Evolutionary conservation across 2,329 filamentous ascomycete genomes (phyloP), one percentile per base, ranked within the genome.

Genomic region (Verticillium tricorpus): DNA sequence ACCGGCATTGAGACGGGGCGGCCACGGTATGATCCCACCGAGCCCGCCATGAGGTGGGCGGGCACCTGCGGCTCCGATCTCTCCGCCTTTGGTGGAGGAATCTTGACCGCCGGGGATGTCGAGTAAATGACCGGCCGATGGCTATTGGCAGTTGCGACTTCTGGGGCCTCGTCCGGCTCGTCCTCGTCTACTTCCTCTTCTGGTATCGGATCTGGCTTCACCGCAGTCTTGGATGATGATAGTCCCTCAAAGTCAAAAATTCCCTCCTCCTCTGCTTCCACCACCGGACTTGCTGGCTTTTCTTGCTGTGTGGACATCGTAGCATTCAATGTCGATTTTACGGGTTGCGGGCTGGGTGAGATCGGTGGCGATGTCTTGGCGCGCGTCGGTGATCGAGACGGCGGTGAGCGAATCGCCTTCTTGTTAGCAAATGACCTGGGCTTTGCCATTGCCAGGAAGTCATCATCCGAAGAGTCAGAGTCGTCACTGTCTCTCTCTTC

Each of bases 11-110:
- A 75, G 57, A 86, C 79, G 15, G 82, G 77, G 22, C 77, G 77
- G 54, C 83, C 83, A 67, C 79, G 83, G 66, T 83, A 85, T n/a
- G 82, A 85, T 2, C 82, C 82, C 15, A 82, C 70, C 7, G 80
- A 81, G 19, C 76, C 76, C 25, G 74, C 60, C 35, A 64, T 63
- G 11, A 67, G 60, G 31, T 66, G 62, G 22, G 66, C 64, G 1
- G 68, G 71, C 31, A 64, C 71, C 40, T 64, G 66, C n/a, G 67
- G 59, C 58, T 67, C 62, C 50, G 68, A 63, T 25, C 45, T 22
- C 45, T 52, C 45, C 45, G 45, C 45, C 11, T 19, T 52, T 31
- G 69, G 68, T 60, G 72, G 74, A 56, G 69, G 63, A 39, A 80
- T 78, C 15, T 77, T 66, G 58, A 82, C 73, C n/a, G 76, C 76